These are phyloP conservation scores for Tuber calosporum DNA, from an alignment of 495 filamentous ascomycete species.

Conservation along the genomic window DNA sequence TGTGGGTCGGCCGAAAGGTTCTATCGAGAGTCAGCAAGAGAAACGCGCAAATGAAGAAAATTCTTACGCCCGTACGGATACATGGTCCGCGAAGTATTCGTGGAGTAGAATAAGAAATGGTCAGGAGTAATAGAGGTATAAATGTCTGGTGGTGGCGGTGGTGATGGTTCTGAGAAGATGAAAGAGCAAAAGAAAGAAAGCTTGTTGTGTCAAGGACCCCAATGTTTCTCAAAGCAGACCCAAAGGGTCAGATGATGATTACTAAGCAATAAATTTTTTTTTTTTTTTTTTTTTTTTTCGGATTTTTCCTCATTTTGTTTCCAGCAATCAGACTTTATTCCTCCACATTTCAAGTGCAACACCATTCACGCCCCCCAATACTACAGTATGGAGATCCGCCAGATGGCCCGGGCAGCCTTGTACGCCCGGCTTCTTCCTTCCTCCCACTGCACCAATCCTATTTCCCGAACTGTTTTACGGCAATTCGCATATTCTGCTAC, in stretches of 20 bases:
- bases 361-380: slow-evolving; percentile 11
- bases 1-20: slow-evolving; percentile 37
- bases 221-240: neutral
- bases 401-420: slow-evolving; percentile 38
- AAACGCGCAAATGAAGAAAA: slow-evolving; percentile 3
- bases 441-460: slow-evolving; percentile 12
- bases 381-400: slow-evolving; percentile 46
- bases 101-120: neutral
- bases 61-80: slow-evolving; percentile 42
- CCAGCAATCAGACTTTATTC: slow-evolving; percentile 3
- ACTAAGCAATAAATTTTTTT: neutral
- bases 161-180: slow-evolving; percentile 17
- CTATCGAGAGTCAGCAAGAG: slow-evolving; percentile 18
- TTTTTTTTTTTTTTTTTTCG: neutral
- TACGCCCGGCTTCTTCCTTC: slow-evolving; percentile 29
- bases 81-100: slow-evolving; percentile 20
- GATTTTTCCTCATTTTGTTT: neutral
- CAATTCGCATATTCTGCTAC: slow-evolving; percentile 27
- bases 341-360: slow-evolving; percentile 21
- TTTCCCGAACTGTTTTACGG: slow-evolving; percentile 24
- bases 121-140: neutral
- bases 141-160: neutral
- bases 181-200: slow-evolving; percentile 14
- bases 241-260: neutral
- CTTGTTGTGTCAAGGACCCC: neutral